Base-by-base conservation (phyloP, 208 protist genomes). In the Leishmania tarentolae region DNA sequence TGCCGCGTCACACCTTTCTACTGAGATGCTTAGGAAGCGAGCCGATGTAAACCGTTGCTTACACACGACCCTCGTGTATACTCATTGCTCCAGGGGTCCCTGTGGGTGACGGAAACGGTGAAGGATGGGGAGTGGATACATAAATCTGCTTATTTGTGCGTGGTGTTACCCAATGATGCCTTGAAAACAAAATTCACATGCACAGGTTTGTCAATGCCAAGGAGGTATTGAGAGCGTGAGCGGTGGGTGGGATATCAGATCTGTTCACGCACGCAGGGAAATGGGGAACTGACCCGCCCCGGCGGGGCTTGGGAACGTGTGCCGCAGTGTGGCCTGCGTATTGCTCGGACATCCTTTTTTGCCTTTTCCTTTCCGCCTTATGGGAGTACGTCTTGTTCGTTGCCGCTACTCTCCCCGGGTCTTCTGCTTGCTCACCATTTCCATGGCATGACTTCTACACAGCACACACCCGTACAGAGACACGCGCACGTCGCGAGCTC, bases 311-410 rank as follows among this genome's bases (percentile, higher is more conserved):
- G 68, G 44, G 68, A 52, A 73, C 42, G 37, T 53, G 68, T 47
- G 8, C 37, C 52, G 42, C 11, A 50, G 19, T 53, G 68, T 28
- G 19, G 17, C 68, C 50, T 73, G 44, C 19, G 15, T 21, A 37
- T 73, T 28, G 28, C 79, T 73, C 52, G 13, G 52, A 31, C 47
- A 72, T 17, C n/a, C 40, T 50, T 68, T 59, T 57, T 65, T 69
- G 8, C 85, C 56, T 79, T 37, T 75, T 44, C 53, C 72, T 42
- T 78, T 68, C 37, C 6, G 63, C 13, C 71, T 37, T 80, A 3
- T 82, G 21, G 5, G 31, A 40, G 61, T 21, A 13, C 6, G 15
- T 31, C 24, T 40, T 83, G 13, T 40, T 0, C 37, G 72, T 24
- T 59, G 6, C 47, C 47, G 15, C 7, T 35, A 15, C 61, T 40